Base-by-base conservation (phyloP, 2,329 filamentous ascomycete genomes). In the Claviceps fusiformis region DNA sequence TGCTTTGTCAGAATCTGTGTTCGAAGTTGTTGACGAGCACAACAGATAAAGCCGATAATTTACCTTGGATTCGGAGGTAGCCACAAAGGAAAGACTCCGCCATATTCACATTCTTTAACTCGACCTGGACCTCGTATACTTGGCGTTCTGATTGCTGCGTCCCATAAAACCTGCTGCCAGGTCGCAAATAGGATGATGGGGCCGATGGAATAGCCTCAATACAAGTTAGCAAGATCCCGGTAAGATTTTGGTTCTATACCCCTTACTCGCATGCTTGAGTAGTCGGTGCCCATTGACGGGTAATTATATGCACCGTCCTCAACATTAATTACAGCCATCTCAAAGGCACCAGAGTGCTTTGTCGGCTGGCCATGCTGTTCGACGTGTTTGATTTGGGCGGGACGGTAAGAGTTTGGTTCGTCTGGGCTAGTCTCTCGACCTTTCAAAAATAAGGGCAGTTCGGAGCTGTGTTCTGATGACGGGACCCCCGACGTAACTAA, bases 51-150 rank as follows among this genome's bases (percentile, higher is more conserved):
- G 35, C 17, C 43, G 27, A 33, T 15, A 24, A 55, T 54, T 52
- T 59, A 91, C 92, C 92, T 85, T 96, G 88, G 61, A 98, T 98
- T 62, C 88, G 87, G 60, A 98, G 75, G 69, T 96, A 97, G 51
- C 93, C 93, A 67, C 92, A 97, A 7, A 98, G 77, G 64, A 92
- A 96, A 6, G 91, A 96, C 68, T 97, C 89, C 55, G 84, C 81
- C 79, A 97, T 86, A 67, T 97, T 90, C 48, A 97, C 90, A 71
- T 96, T 86, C 71, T 97, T 95, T 62, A 98, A 89, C 67, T 96
- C 91, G 2, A 98, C 93, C 64, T 96, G 87, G 1, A 98, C 93
- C 59, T 95, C 89, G 68, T 98, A 98, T 10, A 88, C 81, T 67
- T 95, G 90, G 57, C 87, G 82, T 67, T 97, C 92, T 3, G 92